Evolutionary conservation across 202 grass and related monocot species (phyloP), one percentile per base, ranked within the genome.

Genomic region (Brachypodium distachyon): DNA sequence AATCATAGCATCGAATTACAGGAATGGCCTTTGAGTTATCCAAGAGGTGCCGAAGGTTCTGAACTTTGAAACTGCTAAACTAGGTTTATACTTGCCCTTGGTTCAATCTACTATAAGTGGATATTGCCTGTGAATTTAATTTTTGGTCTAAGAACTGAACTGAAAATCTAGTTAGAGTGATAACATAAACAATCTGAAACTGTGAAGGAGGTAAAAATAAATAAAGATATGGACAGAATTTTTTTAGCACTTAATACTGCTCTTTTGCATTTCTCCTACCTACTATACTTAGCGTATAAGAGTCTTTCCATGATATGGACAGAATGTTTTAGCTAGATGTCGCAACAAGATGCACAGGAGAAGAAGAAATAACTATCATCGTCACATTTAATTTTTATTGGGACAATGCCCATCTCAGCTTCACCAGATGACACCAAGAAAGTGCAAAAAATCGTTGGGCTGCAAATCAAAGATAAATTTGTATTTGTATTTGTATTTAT

Each of bases 31-130:
- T 13, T 73, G 18, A 80, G 31, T 42, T 69, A 69, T 75, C 47
- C 27, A 57, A 76, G 18, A 76, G 13, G 25, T 19, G 29, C 26
- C 19, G 11, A 56, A 78, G 36, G 46, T 29, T 27, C 13, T 29
- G n/a, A 61, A 72, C 25, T 48, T 53, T 36, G 39, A 78, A 68
- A 85, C 44, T 67, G 48, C 46, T 74, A 73, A n/a, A 77, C 21
- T 12, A 54, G 51, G 23, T 25, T 23, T 4, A 54, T 54, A 21
- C 21, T 31, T 51, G 61, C 65, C 49, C 18, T 60, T 46, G 21
- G 60, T 59, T 69, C 8, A 48, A 69, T 69, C 31, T 49, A 28
- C 8, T 60, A 12, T 29, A n/a, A n/a, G n/a, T 69, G 72, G 23
- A 1, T 69, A 22, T n/a, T 50, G 72, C 25, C 16, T 69, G 18